Evolutionary conservation across 139 green algal genomes (phyloP).

Genomic region (Chlamydomonas sp.): DNA sequence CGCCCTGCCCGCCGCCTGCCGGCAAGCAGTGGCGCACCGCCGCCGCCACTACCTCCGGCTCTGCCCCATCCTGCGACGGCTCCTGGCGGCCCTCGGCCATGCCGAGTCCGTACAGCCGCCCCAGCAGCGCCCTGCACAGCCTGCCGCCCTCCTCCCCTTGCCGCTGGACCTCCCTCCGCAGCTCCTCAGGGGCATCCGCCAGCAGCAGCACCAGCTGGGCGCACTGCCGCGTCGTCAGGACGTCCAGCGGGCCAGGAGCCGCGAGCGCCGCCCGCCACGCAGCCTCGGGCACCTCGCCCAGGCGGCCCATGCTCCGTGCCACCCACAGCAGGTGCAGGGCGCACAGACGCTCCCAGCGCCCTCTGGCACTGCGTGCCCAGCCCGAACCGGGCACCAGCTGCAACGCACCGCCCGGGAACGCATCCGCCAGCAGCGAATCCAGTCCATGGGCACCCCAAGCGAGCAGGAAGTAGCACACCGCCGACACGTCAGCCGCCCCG

Average conservation of each 20-base stretch:
- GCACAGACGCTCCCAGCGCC: not conserved
- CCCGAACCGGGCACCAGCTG: not conserved
- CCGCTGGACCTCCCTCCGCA: too few relatives aligned
- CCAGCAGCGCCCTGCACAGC: too few relatives aligned
- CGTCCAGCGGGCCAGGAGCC: too few relatives aligned
- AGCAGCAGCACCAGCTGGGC: not conserved
- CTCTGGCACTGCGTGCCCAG: not conserved
- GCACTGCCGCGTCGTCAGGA: not conserved
- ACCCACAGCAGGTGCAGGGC: constrained; percentile 6
- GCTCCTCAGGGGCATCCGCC: not conserved
- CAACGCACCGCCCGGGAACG: not conserved
- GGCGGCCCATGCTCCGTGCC: not conserved
- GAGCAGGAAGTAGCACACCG: not conserved
- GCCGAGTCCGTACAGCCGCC: too few relatives aligned
- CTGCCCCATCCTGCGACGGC: too few relatives aligned
- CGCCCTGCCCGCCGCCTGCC: too few relatives aligned
- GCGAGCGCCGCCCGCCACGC: too few relatives aligned
- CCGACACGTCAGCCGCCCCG: not conserved
- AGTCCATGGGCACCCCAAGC: not conserved
- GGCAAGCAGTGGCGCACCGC: too few relatives aligned
- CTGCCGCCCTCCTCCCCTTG: too few relatives aligned
- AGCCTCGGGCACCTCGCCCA: too few relatives aligned
- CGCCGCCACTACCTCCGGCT: too few relatives aligned
- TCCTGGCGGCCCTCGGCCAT: too few relatives aligned
- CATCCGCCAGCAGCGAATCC: not conserved